Base-by-base conservation (phyloP, 2,329 filamentous ascomycete genomes). In the Reticulascus tulasneorum region DNA sequence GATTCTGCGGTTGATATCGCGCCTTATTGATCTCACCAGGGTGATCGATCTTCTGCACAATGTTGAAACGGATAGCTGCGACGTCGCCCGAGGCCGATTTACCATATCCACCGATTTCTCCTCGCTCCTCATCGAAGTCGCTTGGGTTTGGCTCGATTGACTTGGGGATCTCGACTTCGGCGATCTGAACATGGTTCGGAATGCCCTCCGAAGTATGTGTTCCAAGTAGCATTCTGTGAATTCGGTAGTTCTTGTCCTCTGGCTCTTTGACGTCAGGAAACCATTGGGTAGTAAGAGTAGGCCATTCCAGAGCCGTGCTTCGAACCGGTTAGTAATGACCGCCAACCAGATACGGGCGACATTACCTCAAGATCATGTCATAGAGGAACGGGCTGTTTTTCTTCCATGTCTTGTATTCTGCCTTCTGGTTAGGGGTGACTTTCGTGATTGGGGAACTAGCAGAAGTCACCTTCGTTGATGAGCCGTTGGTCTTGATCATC, bases 331-430 rank as follows among this genome's bases (percentile, higher is more conserved):
- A 37, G 16, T 13, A 11, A 12, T 9, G 15, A 7, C 12, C 18
- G 22, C 9, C n/a, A 16, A 4, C 7, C n/a, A 15, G 33, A 9
- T n/a, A 18, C 9, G 4, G 18, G 15, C 12, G 8, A 18, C n/a
- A 21, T 48, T 62, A 82, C 81, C 82, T 90, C 46, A 97, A 75
- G 48, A 98, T 93, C 80, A 96, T 87, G 61, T 98, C 93, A 63
- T 98, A 98, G 52, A 98, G 84, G 58, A 97, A 97, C 4, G 93
- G 90, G 47, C 86, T 88, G 66, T 98, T 98, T 73, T 98, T 98
- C 75, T 98, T 98, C 93, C 93, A 98, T 48, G 91, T 96, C 64
- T 98, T 98, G 77, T 98, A 98, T 62, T 98, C 93, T 89, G 52
- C 25, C 22, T 36, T 50, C 23, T 50, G 35, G 42, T 21, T 31